phyloP scores from a whole-genome alignment of 1,139 yeast species.

The Yamadazyma spencermartinsiae region DNA sequence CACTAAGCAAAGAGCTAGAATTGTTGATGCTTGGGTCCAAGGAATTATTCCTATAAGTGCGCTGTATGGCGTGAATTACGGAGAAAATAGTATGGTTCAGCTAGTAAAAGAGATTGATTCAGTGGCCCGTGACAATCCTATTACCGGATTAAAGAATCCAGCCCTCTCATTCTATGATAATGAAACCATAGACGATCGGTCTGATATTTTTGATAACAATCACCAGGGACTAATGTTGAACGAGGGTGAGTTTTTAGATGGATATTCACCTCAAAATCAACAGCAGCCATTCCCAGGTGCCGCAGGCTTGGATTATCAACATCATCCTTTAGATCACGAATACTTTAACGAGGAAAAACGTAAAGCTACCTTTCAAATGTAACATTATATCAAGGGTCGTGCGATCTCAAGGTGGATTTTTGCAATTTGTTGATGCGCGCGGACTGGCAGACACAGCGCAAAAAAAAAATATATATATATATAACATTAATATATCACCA shows the following conservation, averaged over 20 bases:
- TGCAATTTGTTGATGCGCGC: no score
- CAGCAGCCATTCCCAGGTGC: background rate
- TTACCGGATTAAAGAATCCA: constrained; percentile 46
- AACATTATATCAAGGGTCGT: background rate
- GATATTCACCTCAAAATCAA: background rate
- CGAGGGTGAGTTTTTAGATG: constrained; percentile 18
- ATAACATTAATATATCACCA: no score
- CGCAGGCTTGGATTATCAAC: no score
- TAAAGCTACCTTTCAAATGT: constrained; percentile 15
- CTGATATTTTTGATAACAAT: constrained; percentile 32
- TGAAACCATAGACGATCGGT: constrained; percentile 23
- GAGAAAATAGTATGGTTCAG: constrained; percentile 63
- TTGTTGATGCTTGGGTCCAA: constrained; percentile 59
- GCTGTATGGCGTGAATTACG: constrained; percentile 57
- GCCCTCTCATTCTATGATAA: constrained; percentile 44
- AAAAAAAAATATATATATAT: no score
- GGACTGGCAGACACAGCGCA: no score
- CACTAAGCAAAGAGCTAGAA: constrained; percentile 71
- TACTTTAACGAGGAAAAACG: constrained; percentile 2
- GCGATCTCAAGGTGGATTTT: no score
- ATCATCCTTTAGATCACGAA: background rate
- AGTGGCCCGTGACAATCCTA: constrained; percentile 41
- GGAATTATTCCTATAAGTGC: constrained; percentile 47
- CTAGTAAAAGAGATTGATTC: constrained; percentile 51
- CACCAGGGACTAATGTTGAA: constrained; percentile 30